Conservation (phyloP, 2,329 filamentous ascomycete genomes). For the Trichoderma koningiopsis region DNA sequence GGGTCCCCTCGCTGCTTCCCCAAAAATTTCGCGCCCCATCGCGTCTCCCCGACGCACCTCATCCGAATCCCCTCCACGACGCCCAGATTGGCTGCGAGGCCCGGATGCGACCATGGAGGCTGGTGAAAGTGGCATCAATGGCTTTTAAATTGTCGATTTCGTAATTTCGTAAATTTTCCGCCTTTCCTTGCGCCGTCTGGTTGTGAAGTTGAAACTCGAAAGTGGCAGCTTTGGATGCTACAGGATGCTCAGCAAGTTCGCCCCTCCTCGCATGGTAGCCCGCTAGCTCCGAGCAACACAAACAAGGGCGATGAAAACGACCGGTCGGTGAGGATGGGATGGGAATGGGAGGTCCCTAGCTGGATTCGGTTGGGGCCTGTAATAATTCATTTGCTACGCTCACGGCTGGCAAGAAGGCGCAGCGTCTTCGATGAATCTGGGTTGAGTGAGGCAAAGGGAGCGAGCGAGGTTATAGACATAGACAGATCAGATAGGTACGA, state of each 20-base stretch:
- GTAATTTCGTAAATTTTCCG: conserved; percentile 30
- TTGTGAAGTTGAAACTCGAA: conserved; percentile 27
- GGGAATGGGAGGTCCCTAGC: conserved; percentile 5
- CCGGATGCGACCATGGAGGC: conserved; percentile 36
- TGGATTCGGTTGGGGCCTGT: background rate
- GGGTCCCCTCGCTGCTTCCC: conserved; percentile 35
- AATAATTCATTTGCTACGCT: conserved; percentile 15
- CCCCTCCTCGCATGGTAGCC: conserved; percentile 31
- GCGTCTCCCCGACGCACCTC: conserved; percentile 47
- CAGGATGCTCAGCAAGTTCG: conserved; percentile 24
- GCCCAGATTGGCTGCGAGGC: conserved; percentile 23
- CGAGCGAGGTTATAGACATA: background rate
- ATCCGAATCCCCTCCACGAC: conserved; percentile 43
- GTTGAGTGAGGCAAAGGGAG: conserved; percentile 11
- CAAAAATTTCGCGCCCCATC: conserved; percentile 44
- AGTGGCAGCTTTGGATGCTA: conserved; percentile 11
- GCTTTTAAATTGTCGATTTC: background rate
- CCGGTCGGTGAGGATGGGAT: conserved; percentile 22
- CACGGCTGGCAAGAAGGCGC: conserved; percentile 12
- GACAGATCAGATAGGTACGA: background rate
- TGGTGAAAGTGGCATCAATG: conserved; percentile 24
- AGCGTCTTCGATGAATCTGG: background rate
- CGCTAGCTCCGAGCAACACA: conserved; percentile 27
- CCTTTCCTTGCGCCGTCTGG: conserved; percentile 29
- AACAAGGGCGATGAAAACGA: conserved; percentile 14